Evolutionary conservation across 2,329 filamentous ascomycete species (phyloP).

Genomic region (Raffaelea ambrosiae): DNA sequence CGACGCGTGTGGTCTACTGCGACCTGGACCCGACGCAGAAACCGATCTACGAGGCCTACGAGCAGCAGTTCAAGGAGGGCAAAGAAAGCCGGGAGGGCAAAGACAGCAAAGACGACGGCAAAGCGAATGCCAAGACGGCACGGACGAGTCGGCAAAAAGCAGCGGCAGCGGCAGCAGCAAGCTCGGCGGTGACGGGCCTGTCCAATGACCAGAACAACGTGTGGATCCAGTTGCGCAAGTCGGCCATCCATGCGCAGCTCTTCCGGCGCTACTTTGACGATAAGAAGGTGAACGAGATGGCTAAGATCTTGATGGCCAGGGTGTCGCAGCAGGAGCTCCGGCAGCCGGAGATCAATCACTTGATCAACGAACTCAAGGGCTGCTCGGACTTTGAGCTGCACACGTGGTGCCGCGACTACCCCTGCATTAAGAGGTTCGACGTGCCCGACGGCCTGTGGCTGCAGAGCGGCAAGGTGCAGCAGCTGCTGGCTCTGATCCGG

Average conservation of each 20-base stretch:
- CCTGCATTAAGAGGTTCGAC: slow-evolving; percentile 45
- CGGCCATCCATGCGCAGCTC: slow-evolving; percentile 83
- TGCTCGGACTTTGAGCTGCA: slow-evolving; percentile 59
- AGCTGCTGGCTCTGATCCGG: slow-evolving; percentile 65
- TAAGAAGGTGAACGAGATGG: slow-evolving; percentile 61
- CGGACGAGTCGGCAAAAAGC: background rate
- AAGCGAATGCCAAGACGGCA: slow-evolving; percentile 12
- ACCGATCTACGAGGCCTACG: slow-evolving; percentile 60
- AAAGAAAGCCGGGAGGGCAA: too few relatives aligned
- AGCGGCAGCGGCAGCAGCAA: too few relatives aligned
- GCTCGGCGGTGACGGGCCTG: slow-evolving; percentile 20
- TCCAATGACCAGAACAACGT: slow-evolving; percentile 56
- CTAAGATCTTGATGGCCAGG: slow-evolving; percentile 64
- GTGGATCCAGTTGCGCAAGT: slow-evolving; percentile 87
- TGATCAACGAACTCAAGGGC: slow-evolving; percentile 47
- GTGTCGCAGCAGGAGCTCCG: slow-evolving; percentile 47
- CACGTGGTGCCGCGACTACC: slow-evolving; percentile 54
- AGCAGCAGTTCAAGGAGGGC: slow-evolving; percentile 54
- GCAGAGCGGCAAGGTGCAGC: slow-evolving; percentile 74
- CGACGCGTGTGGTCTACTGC: slow-evolving; percentile 69
- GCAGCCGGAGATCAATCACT: slow-evolving; percentile 41
- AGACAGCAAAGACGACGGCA: slow-evolving; percentile 42
- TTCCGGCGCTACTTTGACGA: slow-evolving; percentile 77
- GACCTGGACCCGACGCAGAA: slow-evolving; percentile 66
- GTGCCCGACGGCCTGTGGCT: slow-evolving; percentile 45